A percentile compares a stretch with the other conserved stretches of the same genome.
Evolutionary conservation across 2,329 filamentous ascomycete genomes (phyloP).

Genomic region (Aspergillus pseudoglaucus): DNA sequence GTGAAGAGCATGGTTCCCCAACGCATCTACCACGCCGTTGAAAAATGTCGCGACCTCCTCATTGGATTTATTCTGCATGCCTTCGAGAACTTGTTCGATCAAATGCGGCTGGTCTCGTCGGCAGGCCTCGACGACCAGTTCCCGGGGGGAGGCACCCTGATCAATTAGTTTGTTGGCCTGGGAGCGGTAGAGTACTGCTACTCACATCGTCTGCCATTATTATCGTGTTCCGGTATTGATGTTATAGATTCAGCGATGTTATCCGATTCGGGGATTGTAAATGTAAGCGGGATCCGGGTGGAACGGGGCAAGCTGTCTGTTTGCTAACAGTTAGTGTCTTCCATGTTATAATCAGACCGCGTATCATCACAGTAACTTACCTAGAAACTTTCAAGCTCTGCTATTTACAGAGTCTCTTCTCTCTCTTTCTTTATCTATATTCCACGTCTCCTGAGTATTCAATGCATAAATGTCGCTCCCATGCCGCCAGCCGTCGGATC

Average conservation of each 20-base stretch:
- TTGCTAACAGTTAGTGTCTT: not conserved
- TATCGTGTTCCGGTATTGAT: not conserved
- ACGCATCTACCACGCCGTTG: conserved; percentile 75
- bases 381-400: not conserved
- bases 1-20: conserved; percentile 86
- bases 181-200: not conserved
- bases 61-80: conserved; percentile 50
- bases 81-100: conserved; percentile 65
- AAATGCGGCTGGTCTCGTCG: conserved; percentile 88
- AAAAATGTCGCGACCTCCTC: conserved; percentile 68
- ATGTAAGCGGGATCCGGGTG: conserved; percentile 1
- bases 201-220: conserved; percentile 41
- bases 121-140: conserved; percentile 86
- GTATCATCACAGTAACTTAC: too few species aligned
- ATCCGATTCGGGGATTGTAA: conserved; percentile 10
- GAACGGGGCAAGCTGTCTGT: not conserved
- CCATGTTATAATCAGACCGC: not conserved
- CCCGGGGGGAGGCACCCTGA: conserved; percentile 76
- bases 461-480: conserved; percentile 15
- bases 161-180: conserved; percentile 4
- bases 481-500: conserved; percentile 16
- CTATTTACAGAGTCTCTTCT: not conserved
- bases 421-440: not conserved
- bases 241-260: not conserved
- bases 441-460: conserved; percentile 12